Evolutionary conservation across 805 yeast species (phyloP).

Genomic region (Cyberlindnera suaveolens): DNA sequence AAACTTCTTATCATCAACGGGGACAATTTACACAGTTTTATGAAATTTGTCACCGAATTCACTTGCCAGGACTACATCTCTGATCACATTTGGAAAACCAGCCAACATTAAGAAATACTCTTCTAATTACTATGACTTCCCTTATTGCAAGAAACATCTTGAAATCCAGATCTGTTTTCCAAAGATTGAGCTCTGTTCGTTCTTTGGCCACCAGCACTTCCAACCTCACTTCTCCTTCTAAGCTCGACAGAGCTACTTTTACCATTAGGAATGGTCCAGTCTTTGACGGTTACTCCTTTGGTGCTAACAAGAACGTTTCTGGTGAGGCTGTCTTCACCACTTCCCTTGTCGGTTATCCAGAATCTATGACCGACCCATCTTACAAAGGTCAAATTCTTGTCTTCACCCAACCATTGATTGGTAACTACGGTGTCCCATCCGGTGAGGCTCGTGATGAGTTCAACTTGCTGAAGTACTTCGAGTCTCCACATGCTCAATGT

Average conservation of each 20-base stretch:
- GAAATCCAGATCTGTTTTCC: slow-evolving; percentile 20
- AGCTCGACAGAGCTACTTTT: slow-evolving; percentile 76
- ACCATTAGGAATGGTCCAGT: slow-evolving; percentile 91
- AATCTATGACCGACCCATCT: slow-evolving; percentile 98
- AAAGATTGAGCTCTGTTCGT: slow-evolving; percentile 21
- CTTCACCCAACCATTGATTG: slow-evolving; percentile 94
- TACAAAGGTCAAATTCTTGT: slow-evolving; percentile 95
- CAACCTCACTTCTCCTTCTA: slow-evolving; percentile 21
- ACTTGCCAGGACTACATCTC: slow-evolving; percentile 44
- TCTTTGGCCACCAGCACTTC: slow-evolving; percentile 22
- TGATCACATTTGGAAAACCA: slow-evolving; percentile 49
- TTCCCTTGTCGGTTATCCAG: slow-evolving; percentile 97
- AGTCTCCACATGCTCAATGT: slow-evolving; percentile 87
- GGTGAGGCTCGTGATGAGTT: slow-evolving; percentile 73
- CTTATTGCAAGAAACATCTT: slow-evolving; percentile 22
- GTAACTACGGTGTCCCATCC: slow-evolving; percentile 97
- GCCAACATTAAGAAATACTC: slow-evolving; percentile 27
- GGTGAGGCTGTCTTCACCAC: slow-evolving; percentile 99
- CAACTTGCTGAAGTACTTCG: slow-evolving; percentile 84
- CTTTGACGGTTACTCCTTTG: slow-evolving; percentile 90
- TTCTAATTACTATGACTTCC: slow-evolving; percentile 12
- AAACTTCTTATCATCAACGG: not conserved
- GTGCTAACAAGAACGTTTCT: slow-evolving; percentile 85
- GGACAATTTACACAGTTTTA: slow-evolving; percentile 8
- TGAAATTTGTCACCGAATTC: slow-evolving; percentile 24